phyloP scores from a whole-genome alignment of 2,329 filamentous ascomycete genomes.

The Aspergillus hiratsukae region DNA sequence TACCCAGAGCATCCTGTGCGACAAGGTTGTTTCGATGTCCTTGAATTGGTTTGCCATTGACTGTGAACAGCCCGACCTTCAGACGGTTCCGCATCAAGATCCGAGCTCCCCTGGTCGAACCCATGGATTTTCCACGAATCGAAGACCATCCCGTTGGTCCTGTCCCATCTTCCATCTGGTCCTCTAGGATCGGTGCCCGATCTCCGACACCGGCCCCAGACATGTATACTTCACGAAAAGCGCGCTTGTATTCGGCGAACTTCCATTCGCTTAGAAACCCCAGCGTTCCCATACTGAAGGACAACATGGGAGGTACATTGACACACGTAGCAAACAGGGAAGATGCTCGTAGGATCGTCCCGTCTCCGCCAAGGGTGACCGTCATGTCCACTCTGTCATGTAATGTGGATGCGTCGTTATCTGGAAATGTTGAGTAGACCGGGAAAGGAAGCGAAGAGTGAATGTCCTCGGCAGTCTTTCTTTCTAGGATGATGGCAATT shows the following conservation, averaged over 20 bases:
- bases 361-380: slow-evolving; percentile 87
- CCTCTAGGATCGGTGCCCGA: slow-evolving; percentile 40
- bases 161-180: slow-evolving; percentile 23
- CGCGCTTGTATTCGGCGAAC: slow-evolving; percentile 85
- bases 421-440: slow-evolving; percentile 54
- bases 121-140: slow-evolving; percentile 76
- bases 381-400: slow-evolving; percentile 82
- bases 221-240: slow-evolving; percentile 92
- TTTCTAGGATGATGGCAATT: slow-evolving; percentile 79
- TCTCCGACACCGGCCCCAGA: slow-evolving; percentile 55
- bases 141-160: slow-evolving; percentile 62
- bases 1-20: slow-evolving; percentile 26
- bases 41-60: slow-evolving; percentile 49
- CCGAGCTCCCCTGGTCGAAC: slow-evolving; percentile 66
- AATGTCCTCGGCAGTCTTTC: slow-evolving; percentile 65
- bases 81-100: slow-evolving; percentile 83
- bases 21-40: slow-evolving; percentile 46
- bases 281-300: slow-evolving; percentile 94
- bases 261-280: slow-evolving; percentile 97
- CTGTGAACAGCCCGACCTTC: slow-evolving; percentile 77
- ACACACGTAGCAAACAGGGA: slow-evolving; percentile 78
- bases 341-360: slow-evolving; percentile 80
- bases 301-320: slow-evolving; percentile 82
- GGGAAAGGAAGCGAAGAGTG: slow-evolving; percentile 69
- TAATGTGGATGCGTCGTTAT: slow-evolving; percentile 46